Evolutionary conservation across 2,329 filamentous ascomycete species (phyloP).

Genomic region (Claviceps pusilla): DNA sequence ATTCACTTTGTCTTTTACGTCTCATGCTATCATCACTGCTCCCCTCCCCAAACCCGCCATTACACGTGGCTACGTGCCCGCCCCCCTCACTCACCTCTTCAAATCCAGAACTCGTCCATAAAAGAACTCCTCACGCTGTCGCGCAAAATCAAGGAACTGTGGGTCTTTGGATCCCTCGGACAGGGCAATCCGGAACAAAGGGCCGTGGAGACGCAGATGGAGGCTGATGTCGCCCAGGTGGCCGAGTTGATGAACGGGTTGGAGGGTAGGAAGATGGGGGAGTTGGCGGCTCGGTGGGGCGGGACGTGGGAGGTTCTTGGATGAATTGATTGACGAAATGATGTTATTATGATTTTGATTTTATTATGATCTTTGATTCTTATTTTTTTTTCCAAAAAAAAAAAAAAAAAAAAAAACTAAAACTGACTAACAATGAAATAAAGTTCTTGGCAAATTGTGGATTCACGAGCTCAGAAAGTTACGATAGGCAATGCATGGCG

Average conservation of each 20-base stretch:
- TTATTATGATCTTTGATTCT: not conserved
- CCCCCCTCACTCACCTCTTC: no score
- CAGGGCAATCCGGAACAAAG: constrained; percentile 20
- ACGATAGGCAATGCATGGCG: no score
- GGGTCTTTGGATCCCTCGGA: constrained; percentile 29
- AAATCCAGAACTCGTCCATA: constrained; percentile 26
- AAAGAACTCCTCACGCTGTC: constrained; percentile 30
- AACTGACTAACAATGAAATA: not conserved
- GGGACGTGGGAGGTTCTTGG: constrained; percentile 22
- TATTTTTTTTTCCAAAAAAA: not conserved
- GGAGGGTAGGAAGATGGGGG: constrained; percentile 19
- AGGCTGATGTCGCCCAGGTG: constrained; percentile 21
- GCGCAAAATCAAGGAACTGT: constrained; percentile 30
- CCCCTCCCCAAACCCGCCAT: not conserved
- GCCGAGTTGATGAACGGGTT: constrained; percentile 20
- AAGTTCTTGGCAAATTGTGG: no score
- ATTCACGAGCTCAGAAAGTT: no score
- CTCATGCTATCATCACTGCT: not conserved
- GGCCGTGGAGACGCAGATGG: constrained; percentile 22
- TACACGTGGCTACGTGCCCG: no score
- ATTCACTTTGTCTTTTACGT: no score
- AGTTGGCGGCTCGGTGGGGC: constrained; percentile 20
- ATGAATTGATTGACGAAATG: constrained; percentile 4
- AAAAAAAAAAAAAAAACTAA: not conserved
- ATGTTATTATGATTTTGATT: not conserved